Percentiles rank a stretch among this genome's conserved stretches.
Evolutionary conservation across 2,329 filamentous ascomycete genomes (phyloP).

Genomic region (Cryoendolithus antarcticus): DNA sequence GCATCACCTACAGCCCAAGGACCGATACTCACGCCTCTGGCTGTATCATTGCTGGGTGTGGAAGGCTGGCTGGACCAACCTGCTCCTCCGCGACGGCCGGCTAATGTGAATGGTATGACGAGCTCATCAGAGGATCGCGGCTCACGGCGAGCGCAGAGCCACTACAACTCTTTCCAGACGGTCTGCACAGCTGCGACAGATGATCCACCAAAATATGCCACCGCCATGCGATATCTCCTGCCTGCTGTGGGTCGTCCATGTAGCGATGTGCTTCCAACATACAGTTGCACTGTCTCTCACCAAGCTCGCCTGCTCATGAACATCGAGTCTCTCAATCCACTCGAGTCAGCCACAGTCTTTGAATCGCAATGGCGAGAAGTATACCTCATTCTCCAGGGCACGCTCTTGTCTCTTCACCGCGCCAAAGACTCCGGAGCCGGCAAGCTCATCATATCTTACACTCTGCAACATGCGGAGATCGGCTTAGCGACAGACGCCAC

Average conservation of each 20-base stretch:
- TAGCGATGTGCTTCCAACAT: constrained; percentile 19
- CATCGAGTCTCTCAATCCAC: constrained; percentile 22
- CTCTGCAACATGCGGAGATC: constrained; percentile 61
- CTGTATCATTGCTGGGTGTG: constrained; percentile 1
- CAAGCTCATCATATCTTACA: constrained; percentile 54
- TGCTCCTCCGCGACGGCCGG: too few species aligned
- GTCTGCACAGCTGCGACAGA: constrained; percentile 18
- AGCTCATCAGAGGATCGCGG: too few species aligned
- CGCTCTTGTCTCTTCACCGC: constrained; percentile 53
- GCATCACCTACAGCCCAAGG: too few species aligned
- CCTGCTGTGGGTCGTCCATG: constrained; percentile 7
- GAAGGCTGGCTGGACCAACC: too few species aligned
- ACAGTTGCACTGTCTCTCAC: constrained; percentile 21
- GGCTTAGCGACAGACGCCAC: constrained; percentile 62
- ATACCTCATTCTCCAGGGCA: constrained; percentile 54
- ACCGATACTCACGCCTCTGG: not conserved
- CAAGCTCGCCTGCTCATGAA: constrained; percentile 21
- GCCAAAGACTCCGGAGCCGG: constrained; percentile 46
- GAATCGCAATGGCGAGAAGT: constrained; percentile 29
- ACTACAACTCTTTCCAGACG: constrained; percentile 25
- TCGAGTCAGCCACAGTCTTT: constrained; percentile 11
- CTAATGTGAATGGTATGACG: too few species aligned
- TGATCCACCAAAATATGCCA: constrained; percentile 21
- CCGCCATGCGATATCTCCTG: constrained; percentile 10
- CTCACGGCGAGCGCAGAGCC: constrained; percentile 15